Evolutionary conservation across 352 stramenopile species (phyloP), one percentile per base, ranked within the genome.

Genomic region (Pythium rishiriense): DNA sequence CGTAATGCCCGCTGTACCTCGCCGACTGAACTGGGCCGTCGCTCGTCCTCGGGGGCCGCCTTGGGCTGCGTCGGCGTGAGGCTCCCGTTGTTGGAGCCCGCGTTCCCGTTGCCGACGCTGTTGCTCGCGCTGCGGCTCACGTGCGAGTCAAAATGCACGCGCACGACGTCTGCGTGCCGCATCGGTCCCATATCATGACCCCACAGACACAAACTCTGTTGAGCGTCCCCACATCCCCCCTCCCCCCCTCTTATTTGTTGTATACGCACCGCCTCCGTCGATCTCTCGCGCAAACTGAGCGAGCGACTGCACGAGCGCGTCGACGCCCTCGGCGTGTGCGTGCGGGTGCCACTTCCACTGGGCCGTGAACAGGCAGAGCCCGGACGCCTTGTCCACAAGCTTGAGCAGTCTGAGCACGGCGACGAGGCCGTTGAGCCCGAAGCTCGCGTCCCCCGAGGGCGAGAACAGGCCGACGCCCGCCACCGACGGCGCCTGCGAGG

Each of bases 251-350:
- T 17, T 14, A 42, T 42, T 42, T 35, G 10, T 35, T 10, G 17
- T 28, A 22, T 15, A 39, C 62, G 56, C 55, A 90, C 80, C 79
- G 58, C 86, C 86, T 12, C 81, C 86, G 58, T 95, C 86, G 65
- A 95, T 92, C 74, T 95, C 86, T 15, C 86, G 79, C 9, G 84
- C 84, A 61, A 95, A 95, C 60, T 95, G 86, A 28, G 75, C 86
- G 58, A 95, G 90, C 37, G 81, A 90, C 69, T 91, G 82, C 25
- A 95, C 82, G 28, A 95, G 80, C 52, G 86, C 74, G 51, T 92
- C 79, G 14, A 92, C 72, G 17, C 83, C 84, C 39, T 93, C 83
- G 4, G 71, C 78, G 33, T 92, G 81, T 17, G 81, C 86, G 46
- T 91, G 77, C 21, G 81, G 69, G 37, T 90, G 73, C 86, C 86